Conservation (phyloP, 2,329 filamentous ascomycete genomes). For the Blumeria hordei region DNA sequence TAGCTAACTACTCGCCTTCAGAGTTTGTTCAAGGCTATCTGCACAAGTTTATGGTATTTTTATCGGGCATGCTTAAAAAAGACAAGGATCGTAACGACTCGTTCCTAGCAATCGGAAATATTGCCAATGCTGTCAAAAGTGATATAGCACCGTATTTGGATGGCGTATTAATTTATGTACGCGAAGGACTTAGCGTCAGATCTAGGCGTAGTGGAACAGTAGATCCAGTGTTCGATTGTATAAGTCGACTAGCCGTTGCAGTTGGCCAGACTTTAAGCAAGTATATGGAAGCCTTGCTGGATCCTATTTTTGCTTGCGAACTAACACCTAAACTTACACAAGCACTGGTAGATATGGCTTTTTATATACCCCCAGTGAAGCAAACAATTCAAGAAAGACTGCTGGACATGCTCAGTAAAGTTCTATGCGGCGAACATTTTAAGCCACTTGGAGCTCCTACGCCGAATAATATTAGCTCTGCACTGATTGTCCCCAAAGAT, state of each 20-base stretch:
- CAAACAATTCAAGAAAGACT: slow-evolving; percentile 80
- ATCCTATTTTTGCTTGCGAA: slow-evolving; percentile 92
- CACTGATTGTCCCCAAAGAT: slow-evolving; percentile 69
- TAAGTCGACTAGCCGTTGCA: slow-evolving; percentile 84
- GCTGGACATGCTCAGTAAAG: slow-evolving; percentile 81
- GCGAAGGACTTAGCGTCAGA: slow-evolving; percentile 68
- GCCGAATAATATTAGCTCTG: slow-evolving; percentile 51
- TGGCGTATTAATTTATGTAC: slow-evolving; percentile 76
- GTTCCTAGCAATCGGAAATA: slow-evolving; percentile 86
- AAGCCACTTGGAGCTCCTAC: slow-evolving; percentile 78
- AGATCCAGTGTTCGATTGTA: slow-evolving; percentile 83
- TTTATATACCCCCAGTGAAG: slow-evolving; percentile 91
- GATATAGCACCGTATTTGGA: slow-evolving; percentile 89
- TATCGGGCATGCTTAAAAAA: slow-evolving; percentile 81
- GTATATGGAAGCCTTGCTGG: slow-evolving; percentile 86
- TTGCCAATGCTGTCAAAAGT: slow-evolving; percentile 88
- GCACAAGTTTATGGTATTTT: slow-evolving; percentile 90
- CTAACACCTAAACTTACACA: slow-evolving; percentile 84
- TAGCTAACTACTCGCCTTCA: slow-evolving; percentile 76
- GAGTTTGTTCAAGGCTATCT: slow-evolving; percentile 76
- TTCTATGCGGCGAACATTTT: slow-evolving; percentile 80
- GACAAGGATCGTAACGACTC: slow-evolving; percentile 86
- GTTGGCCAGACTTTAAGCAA: slow-evolving; percentile 94
- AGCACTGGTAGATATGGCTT: slow-evolving; percentile 92
- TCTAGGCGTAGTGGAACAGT: slow-evolving; percentile 27